Evolutionary conservation across 495 filamentous ascomycete species (phyloP).

Genomic region (Geopyxis carbonaria): DNA sequence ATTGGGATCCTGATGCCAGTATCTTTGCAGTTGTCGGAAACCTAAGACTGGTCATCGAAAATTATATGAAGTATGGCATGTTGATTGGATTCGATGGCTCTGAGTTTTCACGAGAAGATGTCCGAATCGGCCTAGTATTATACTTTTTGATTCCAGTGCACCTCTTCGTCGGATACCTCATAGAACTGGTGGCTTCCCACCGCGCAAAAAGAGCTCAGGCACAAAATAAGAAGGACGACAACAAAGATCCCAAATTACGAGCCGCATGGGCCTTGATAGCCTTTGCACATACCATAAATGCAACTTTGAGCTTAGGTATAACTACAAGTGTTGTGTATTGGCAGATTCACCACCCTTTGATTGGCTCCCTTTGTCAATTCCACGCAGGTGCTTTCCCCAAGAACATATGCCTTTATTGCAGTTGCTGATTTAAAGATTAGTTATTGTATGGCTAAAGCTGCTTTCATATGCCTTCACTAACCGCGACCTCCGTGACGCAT

Average conservation of each 20-base stretch:
- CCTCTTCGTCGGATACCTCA: slow-evolving; percentile 70
- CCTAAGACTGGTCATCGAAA: slow-evolving; percentile 82
- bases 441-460: slow-evolving; percentile 91
- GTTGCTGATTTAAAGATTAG: slow-evolving; percentile 15
- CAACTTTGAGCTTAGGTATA: slow-evolving; percentile 58
- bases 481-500: slow-evolving; percentile 78
- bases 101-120: slow-evolving; percentile 64
- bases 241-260: slow-evolving; percentile 43
- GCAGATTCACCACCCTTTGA: slow-evolving; percentile 76
- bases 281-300: slow-evolving; percentile 61
- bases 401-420: not conserved
- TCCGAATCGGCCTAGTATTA: slow-evolving; percentile 54
- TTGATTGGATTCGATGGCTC: slow-evolving; percentile 83
- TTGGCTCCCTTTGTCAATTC: slow-evolving; percentile 76
- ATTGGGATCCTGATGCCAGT: slow-evolving; percentile 11
- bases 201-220: slow-evolving; percentile 52
- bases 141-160: slow-evolving; percentile 79
- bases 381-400: slow-evolving; percentile 40
- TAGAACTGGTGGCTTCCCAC: slow-evolving; percentile 63
- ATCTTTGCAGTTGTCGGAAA: slow-evolving; percentile 62
- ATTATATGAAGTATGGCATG: slow-evolving; percentile 81
- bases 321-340: slow-evolving; percentile 79
- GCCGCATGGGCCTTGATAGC: slow-evolving; percentile 65
- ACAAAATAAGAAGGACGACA: slow-evolving; percentile 42
- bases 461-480: slow-evolving; percentile 94